phyloP scores from a whole-genome alignment of 2,329 filamentous ascomycete genomes.

The Plectosphaerella cucumerina region DNA sequence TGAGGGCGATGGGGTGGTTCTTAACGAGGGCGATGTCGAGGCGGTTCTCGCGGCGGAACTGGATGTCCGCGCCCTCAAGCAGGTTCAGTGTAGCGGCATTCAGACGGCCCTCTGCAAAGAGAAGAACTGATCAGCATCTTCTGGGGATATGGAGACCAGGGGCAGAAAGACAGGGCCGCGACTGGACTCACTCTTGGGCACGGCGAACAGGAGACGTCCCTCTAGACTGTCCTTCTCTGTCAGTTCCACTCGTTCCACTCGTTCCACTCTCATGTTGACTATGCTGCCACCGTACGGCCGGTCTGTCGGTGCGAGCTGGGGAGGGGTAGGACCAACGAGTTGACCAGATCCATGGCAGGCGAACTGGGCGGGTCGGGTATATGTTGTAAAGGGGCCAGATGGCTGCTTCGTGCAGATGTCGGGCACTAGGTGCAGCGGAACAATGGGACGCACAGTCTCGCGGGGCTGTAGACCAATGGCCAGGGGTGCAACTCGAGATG shows the following conservation, averaged over 20 bases:
- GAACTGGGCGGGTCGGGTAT: neutral
- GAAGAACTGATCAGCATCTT: constrained; percentile 15
- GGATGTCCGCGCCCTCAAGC: constrained; percentile 88
- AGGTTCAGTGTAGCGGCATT: constrained; percentile 86
- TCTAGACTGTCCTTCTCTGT: constrained; percentile 60
- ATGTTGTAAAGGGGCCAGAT: neutral
- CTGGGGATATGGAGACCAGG: constrained; percentile 1
- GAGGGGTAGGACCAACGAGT: constrained; percentile 38
- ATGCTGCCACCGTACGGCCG: too few relatives aligned
- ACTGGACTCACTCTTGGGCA: constrained; percentile 83
- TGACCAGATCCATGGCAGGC: constrained; percentile 46
- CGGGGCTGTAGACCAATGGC: neutral
- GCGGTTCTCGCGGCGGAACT: constrained; percentile 91
- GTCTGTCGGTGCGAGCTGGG: neutral
- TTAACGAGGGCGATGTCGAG: constrained; percentile 97
- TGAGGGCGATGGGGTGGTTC: constrained; percentile 90
- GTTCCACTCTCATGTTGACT: constrained; percentile 7
- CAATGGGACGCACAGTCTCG: neutral
- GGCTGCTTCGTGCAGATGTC: too few relatives aligned
- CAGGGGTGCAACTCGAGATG: neutral
- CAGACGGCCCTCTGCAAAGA: constrained; percentile 75
- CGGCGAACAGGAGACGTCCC: constrained; percentile 89
- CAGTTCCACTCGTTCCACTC: constrained; percentile 12
- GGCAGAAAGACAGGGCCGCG: neutral
- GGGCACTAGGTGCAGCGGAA: neutral